These are phyloP conservation scores for Adansonia gregorii DNA, from an alignment of 441 rosid species.

Conservation along the genomic window DNA sequence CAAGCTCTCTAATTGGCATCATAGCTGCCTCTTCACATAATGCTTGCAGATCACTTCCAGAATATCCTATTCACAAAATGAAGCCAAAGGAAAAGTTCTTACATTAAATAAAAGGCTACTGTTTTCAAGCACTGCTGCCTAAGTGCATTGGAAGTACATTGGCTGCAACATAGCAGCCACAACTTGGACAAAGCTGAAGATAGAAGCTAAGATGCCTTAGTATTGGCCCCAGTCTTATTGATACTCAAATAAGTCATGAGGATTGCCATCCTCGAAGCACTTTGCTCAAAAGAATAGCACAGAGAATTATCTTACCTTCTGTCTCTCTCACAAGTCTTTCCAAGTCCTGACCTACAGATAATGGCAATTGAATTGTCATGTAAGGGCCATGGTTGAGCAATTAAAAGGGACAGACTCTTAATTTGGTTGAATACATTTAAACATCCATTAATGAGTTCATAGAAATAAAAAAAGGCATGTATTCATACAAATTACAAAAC, in stretches of 20 bases:
- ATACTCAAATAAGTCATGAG: neutral
- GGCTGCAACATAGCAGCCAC: neutral
- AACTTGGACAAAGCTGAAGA: neutral
- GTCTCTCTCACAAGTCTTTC: constrained; percentile 78
- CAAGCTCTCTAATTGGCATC: constrained; percentile 98
- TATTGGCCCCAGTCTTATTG: neutral
- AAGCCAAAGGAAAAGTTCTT: constrained; percentile 13
- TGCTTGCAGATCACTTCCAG: constrained; percentile 97
- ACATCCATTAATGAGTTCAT: neutral
- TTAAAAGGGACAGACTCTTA: neutral
- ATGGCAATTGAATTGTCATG: constrained; percentile 26
- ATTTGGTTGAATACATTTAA: constrained; percentile 1
- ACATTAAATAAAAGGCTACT: neutral
- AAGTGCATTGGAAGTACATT: neutral
- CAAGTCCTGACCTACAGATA: constrained; percentile 59
- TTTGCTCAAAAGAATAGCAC: constrained; percentile 20
- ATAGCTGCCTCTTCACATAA: constrained; percentile 98
- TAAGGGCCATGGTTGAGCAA: neutral
- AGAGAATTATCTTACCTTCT: constrained; percentile 56
- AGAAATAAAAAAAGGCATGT: neutral
- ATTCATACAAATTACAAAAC: neutral
- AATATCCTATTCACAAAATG: constrained; percentile 63
- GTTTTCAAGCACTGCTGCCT: neutral
- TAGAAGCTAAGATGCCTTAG: neutral
- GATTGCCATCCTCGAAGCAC: neutral